Evolutionary conservation across 441 rosid species (phyloP), one percentile per base, ranked within the genome.

Genomic region (Arabidopsis lyrata): DNA sequence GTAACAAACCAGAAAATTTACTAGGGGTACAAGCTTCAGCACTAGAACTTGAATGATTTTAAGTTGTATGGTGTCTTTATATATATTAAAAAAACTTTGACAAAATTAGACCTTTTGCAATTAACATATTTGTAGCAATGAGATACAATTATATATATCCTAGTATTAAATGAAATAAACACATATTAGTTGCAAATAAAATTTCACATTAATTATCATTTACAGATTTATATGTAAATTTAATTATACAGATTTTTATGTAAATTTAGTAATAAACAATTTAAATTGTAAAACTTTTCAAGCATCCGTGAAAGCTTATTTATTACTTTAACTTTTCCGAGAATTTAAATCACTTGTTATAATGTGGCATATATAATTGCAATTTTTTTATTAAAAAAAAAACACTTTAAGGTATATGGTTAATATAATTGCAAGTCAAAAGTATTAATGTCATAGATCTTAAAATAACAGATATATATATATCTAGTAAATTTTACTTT

Each of bases 381-480:
- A 41, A n/a, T 29, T 27, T n/a, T n/a, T n/a, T n/a, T n/a, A n/a
- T n/a, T 18, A 18, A 18, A 18, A 3, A 41, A 10, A 50, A 66
- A 9, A 13, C 0, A 5, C 1, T 5, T 41, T 41, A 1, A 41
- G 1, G 13, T 13, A 8, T 48, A 36, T 8, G 36, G 60, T n/a
- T n/a, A n/a, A n/a, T n/a, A n/a, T n/a, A n/a, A n/a, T n/a, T n/a
- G n/a, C 9, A 24, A 24, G 38, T 38, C 9, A 66, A 22, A n/a
- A 54, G n/a, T 53, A n/a, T 66, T n/a, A 11, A 15, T 38, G 27
- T 13, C 71, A 66, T 24, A 38, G 39, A 36, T n/a, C 10, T n/a
- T 66, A 14, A 65, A 66, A 52, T 24, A 38, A 39, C 14, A 13
- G 14, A 10, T 14, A 35, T 65, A 18, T 18, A 65, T 10, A 65